phyloP scores from a whole-genome alignment of 441 rosid genomes.

The Adansonia grandidieri region DNA sequence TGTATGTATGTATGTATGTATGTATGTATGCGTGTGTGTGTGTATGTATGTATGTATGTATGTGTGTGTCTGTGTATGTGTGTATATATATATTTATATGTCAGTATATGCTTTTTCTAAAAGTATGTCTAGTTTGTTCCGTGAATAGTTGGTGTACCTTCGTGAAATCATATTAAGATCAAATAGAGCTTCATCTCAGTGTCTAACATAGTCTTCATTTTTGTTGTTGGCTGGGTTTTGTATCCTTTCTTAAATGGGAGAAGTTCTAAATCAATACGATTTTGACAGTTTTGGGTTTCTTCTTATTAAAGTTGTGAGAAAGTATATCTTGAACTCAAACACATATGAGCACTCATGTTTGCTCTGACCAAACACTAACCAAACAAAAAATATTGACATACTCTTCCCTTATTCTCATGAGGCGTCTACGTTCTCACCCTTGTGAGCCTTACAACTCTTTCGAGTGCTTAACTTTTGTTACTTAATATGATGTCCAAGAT shows the following conservation, averaged over 20 bases:
- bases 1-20: no score
- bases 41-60: neutral
- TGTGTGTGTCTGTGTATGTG: no score
- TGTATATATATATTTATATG: neutral
- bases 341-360: neutral
- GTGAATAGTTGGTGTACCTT: neutral
- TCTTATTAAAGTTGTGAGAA: neutral
- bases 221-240: neutral
- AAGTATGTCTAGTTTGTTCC: neutral
- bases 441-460: slow-evolving; percentile 5
- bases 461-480: neutral
- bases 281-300: slow-evolving; percentile 2
- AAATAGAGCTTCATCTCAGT: slow-evolving; percentile 1
- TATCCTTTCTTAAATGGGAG: slow-evolving; percentile 3
- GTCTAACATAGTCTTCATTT: neutral
- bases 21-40: no score
- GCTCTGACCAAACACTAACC: neutral
- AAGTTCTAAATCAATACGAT: neutral
- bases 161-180: neutral
- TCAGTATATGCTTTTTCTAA: neutral
- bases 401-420: slow-evolving; percentile 1
- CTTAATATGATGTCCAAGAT: slow-evolving; percentile 3
- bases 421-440: neutral
- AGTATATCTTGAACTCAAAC: neutral
- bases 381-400: neutral